Evolutionary conservation across 2,329 filamentous ascomycete species (phyloP).

Genomic region (Cryphonectria nitschkei): DNA sequence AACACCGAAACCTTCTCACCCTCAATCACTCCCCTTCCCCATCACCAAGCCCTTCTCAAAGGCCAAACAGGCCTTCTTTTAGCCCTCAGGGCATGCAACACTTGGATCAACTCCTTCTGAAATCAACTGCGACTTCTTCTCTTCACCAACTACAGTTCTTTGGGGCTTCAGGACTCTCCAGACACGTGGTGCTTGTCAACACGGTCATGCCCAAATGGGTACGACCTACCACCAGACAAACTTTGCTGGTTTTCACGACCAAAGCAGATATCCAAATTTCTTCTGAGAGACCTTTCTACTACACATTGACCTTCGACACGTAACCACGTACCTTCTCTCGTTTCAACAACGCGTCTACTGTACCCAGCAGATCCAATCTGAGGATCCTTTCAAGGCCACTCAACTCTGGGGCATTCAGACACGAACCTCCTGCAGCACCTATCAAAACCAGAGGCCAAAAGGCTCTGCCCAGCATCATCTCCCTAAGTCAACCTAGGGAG

Average conservation of each 20-base stretch:
- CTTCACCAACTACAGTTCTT: background rate
- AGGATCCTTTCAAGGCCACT: background rate
- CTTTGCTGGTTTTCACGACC: background rate
- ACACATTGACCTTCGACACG: background rate
- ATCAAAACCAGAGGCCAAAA: background rate
- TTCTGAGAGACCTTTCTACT: background rate
- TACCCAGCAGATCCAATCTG: background rate
- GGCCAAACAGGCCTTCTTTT: background rate
- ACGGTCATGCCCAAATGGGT: background rate
- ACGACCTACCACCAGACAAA: background rate
- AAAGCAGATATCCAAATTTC: background rate
- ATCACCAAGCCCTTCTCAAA: background rate
- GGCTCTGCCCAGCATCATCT: background rate
- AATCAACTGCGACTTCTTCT: background rate
- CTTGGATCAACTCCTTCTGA: background rate
- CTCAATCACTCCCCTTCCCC: background rate
- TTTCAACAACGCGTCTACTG: background rate
- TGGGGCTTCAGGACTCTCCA: background rate
- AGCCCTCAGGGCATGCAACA: background rate
- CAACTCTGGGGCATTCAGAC: background rate
- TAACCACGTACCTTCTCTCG: background rate
- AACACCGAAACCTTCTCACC: background rate
- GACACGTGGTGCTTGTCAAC: background rate
- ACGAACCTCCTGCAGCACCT: background rate
- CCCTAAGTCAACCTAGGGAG: background rate